Base-by-base conservation (phyloP, 1,139 yeast species). In the Yamadazyma trypodendri region DNA sequence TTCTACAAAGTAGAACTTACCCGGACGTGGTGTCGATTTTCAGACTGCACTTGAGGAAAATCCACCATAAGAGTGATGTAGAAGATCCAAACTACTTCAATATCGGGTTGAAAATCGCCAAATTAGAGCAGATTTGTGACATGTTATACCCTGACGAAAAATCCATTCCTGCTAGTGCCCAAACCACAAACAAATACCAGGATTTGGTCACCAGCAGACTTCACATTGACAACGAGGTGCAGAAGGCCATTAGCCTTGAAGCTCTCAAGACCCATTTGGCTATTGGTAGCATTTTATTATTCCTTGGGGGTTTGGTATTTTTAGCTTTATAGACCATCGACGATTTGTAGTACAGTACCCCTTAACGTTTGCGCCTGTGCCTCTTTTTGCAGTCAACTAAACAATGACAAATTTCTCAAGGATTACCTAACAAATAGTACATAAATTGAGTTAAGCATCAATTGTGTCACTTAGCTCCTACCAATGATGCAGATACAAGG, bases 1-100 rank as follows among this genome's bases (percentile, higher is more conserved):
- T 94, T 46, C 68, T 87, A 45, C 68, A 78, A 42, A 74, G 92
- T 32, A 77, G 90, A 58, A 81, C 88, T 3, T 77, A 86, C 58
- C 79, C 80, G 30, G 90, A 86, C 3, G 92, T 88, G 30, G 84
- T 84, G 32, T 68, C 68, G 10, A 77, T 90, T 31, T 94, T 94
- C 72, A 77, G 82, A 52, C 66, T 77, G 22, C 88, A 87, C 59
- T 67, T 85, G 36, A 81, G 84, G 54, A 72, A 69, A 37, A 89
- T 94, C 52, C 95, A 92, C 61, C 84, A 80, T 47, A 80, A 81
- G 59, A 78, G 92, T 38, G 72, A 78, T 6, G 94, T 90, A 24
- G 68, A 72, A 30, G 97, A 92, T 64, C 95, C 96, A 48, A 85
- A 86, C 65, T 94, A 87, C 63, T 71, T 92, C 57, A 77, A 80